Percentiles rank a stretch among this genome's conserved stretches.
Evolutionary conservation across 2,329 filamentous ascomycete species (phyloP).

Genomic region (Clathrospora elynae): DNA sequence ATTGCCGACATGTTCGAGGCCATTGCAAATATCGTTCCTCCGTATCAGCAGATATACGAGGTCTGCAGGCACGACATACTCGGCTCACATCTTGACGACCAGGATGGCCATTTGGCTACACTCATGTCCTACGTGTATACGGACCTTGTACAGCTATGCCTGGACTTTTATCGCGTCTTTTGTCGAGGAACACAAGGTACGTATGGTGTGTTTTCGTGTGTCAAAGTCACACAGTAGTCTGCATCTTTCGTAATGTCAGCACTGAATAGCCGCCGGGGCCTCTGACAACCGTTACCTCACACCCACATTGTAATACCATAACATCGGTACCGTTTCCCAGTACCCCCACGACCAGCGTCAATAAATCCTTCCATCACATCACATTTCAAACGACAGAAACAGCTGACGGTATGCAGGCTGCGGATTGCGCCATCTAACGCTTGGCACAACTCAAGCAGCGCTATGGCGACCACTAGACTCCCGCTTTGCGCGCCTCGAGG

Average conservation of each 20-base stretch:
- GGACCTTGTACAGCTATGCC: constrained; percentile 33
- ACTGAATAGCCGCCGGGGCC: not conserved
- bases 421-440: constrained; percentile 24
- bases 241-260: not conserved
- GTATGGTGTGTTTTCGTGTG: constrained; percentile 21
- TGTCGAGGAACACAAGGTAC: constrained; percentile 30
- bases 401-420: constrained; percentile 32
- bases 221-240: not conserved
- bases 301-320: too few relatives aligned
- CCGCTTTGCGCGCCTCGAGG: constrained; percentile 33
- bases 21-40: constrained; percentile 28
- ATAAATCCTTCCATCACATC: constrained; percentile 9
- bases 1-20: constrained; percentile 32
- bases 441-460: constrained; percentile 13
- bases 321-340: too few relatives aligned
- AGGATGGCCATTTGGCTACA: constrained; percentile 17
- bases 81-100: constrained; percentile 3
- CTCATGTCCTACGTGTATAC: constrained; percentile 36
- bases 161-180: constrained; percentile 38
- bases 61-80: constrained; percentile 15
- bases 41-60: constrained; percentile 30
- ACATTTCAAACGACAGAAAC: constrained; percentile 1
- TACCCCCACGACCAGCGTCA: not conserved
- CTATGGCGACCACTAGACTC: constrained; percentile 40
- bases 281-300: too few relatives aligned